Evolutionary conservation across 2,329 filamentous ascomycete genomes (phyloP).

Genomic region (Botrytis elliptica): DNA sequence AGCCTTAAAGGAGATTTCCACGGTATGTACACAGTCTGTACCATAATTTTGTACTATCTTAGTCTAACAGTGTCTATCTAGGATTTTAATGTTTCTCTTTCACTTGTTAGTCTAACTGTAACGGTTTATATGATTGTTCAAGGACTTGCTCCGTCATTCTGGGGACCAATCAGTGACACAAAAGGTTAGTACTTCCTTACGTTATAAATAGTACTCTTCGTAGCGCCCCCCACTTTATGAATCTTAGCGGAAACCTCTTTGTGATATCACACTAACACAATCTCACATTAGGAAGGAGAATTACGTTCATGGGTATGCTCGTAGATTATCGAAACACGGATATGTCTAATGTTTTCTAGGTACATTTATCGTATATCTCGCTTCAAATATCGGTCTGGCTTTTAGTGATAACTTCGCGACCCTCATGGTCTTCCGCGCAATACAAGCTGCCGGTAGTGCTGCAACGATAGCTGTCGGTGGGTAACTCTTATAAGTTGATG

Average conservation of each 20-base stretch:
- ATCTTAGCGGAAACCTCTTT: not conserved
- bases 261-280: not conserved
- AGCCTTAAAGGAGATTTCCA: slow-evolving; percentile 17
- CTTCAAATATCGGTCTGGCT: slow-evolving; percentile 48
- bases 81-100: slow-evolving; percentile 21
- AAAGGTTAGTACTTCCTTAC: not conserved
- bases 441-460: slow-evolving; percentile 49
- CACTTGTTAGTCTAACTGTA: slow-evolving; percentile 43
- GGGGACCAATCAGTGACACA: slow-evolving; percentile 45
- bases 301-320: slow-evolving; percentile 12
- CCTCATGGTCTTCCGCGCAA: slow-evolving; percentile 46
- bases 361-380: slow-evolving; percentile 49
- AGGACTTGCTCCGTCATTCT: slow-evolving; percentile 47
- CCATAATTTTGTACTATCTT: not conserved
- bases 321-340: slow-evolving; percentile 19
- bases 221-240: not conserved
- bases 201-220: not conserved
- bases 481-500: slow-evolving; percentile 41
- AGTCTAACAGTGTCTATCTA: not conserved
- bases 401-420: slow-evolving; percentile 45
- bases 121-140: slow-evolving; percentile 52
- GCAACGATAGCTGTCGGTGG: slow-evolving; percentile 49
- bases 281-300: slow-evolving; percentile 2
- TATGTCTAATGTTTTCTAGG: slow-evolving; percentile 21
- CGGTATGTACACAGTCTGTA: not conserved